Evolutionary conservation across 2,329 filamentous ascomycete species (phyloP), one percentile per base, ranked within the genome.

Genomic region (Didymella glomerata): DNA sequence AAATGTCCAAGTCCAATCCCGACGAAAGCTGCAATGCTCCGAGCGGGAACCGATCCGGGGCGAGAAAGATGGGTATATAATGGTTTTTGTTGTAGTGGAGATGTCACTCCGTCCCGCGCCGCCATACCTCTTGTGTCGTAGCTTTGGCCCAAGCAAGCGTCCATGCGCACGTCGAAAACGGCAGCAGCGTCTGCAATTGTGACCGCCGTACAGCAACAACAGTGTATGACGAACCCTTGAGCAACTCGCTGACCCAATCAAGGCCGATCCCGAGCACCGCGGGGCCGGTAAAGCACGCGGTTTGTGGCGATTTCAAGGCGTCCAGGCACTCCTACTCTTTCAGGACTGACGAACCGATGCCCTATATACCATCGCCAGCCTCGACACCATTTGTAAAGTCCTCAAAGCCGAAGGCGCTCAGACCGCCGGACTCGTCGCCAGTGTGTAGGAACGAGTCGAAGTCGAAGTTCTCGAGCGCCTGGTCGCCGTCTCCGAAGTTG

Each of bases 401-500:
- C 46, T 76, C 76, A 40, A 74, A 72, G 20, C 48, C 55, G n/a
- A 61, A 63, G 46, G 75, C 49, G 34, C 72, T 71, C 40, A 81
- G 75, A 10, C 67, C 73, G 36, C 64, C 68, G 24, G 69, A 79
- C 64, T 84, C 84, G 38, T 80, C 79, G 40, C 77, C 78, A 27
- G 83, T 85, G 68, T 88, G 86, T 51, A 89, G 78, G 78, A 89
- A 89, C 16, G 84, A 86, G 70, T 89, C 87, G 72, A 89, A 89
- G 74, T 89, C 86, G 72, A 89, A 89, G 84, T 84, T 77, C 80
- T 87, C 68, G 80, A 86, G 80, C 83, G 91, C 83, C 87, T 92
- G 81, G 84, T 61, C 49, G 84, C 68, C 57, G 79, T 84, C 75
- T 79, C 81, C 81, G 81, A 74, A 67, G 47, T 70, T 73, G 61